Percentiles rank a stretch among this genome's conserved stretches.
phyloP scores from a whole-genome alignment of 306 rosid genomes.

The Boehmeria nivea region DNA sequence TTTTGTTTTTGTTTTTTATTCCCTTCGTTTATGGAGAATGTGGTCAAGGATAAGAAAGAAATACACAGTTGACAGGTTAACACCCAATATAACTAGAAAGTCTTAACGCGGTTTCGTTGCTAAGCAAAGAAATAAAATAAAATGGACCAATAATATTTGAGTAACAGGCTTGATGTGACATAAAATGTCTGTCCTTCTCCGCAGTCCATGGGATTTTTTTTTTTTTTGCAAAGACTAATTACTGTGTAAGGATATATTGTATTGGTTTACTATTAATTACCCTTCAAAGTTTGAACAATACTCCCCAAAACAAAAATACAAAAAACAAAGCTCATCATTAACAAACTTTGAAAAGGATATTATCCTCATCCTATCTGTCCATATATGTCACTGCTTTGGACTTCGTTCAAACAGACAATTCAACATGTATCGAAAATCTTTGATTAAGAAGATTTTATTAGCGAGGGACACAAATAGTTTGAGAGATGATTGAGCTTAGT shows the following conservation, averaged over 20 bases:
- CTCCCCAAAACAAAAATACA: not conserved
- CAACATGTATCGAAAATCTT: not conserved
- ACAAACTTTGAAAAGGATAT: slow-evolving; percentile 1
- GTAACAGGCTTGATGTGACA: slow-evolving; percentile 25
- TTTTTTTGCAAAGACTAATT: too few species aligned
- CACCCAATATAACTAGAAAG: not conserved
- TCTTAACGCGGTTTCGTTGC: slow-evolving; percentile 50
- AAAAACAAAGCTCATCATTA: not conserved
- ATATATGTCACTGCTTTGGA: not conserved
- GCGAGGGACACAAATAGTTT: not conserved
- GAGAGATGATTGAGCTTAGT: not conserved
- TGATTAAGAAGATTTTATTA: not conserved
- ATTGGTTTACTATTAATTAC: not conserved
- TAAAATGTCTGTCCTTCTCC: slow-evolving; percentile 11
- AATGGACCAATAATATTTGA: slow-evolving; percentile 2
- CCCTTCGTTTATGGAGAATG: slow-evolving; percentile 13
- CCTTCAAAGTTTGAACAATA: slow-evolving; percentile 20
- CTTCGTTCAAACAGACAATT: not conserved
- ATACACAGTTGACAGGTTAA: not conserved
- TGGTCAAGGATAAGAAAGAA: not conserved
- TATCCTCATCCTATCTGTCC: not conserved
- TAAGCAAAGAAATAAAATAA: slow-evolving; percentile 9
- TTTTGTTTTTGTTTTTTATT: not conserved
- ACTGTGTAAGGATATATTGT: too few species aligned
- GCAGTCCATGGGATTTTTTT: slow-evolving; percentile 26